phyloP scores from a whole-genome alignment of 495 filamentous ascomycete species.

The Clavariopsis aquatica region DNA sequence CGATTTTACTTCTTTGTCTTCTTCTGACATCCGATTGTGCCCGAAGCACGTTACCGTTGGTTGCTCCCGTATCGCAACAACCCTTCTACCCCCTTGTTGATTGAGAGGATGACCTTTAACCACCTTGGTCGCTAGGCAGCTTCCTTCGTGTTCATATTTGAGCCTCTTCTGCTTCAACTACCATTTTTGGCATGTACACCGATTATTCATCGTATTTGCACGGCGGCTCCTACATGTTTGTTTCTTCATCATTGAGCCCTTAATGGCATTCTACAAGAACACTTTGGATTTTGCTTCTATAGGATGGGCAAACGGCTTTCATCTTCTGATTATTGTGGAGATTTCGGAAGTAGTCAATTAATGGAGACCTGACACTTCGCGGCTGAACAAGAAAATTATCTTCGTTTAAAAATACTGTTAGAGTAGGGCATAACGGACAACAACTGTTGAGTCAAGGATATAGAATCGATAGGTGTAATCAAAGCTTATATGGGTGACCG shows the following conservation, averaged over 20 bases:
- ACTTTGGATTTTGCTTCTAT: constrained; percentile 1
- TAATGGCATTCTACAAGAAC: neutral
- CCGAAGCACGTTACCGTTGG: too few species aligned
- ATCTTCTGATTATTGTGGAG: neutral
- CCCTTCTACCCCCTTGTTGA: too few species aligned
- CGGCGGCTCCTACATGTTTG: neutral
- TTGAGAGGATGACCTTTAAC: neutral
- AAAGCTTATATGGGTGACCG: constrained; percentile 2
- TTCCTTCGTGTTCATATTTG: constrained; percentile 5
- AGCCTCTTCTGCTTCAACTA: neutral
- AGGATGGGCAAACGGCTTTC: too few species aligned
- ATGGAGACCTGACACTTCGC: neutral
- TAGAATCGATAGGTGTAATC: neutral
- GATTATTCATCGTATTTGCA: neutral
- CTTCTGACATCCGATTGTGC: neutral
- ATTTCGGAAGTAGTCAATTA: constrained; percentile 3
- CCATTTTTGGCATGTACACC: neutral
- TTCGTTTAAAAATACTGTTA: too few species aligned
- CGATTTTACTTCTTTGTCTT: constrained; percentile 18
- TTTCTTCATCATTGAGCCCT: neutral
- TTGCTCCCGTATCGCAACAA: too few species aligned
- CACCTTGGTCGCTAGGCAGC: neutral
- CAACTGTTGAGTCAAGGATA: too few species aligned
- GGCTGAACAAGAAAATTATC: too few species aligned
- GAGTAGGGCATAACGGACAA: too few species aligned